phyloP scores from a whole-genome alignment of 2,329 filamentous ascomycete genomes.

The Cryphonectria parasitica region DNA sequence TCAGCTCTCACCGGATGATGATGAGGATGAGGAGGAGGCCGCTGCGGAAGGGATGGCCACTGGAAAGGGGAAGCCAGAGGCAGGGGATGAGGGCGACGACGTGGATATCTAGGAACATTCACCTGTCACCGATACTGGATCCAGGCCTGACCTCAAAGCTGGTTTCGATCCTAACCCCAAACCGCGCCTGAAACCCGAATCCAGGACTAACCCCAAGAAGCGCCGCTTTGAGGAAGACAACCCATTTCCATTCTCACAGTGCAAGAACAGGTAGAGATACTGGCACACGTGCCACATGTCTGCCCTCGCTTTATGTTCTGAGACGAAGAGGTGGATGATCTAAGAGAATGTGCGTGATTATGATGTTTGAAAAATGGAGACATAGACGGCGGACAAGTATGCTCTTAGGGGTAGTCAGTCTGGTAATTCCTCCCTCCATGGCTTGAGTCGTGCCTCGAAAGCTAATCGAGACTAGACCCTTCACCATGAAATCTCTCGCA shows the following conservation, averaged over 20 bases:
- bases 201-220: not conserved
- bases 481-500: not conserved
- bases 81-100: slow-evolving; percentile 14
- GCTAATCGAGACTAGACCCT: not conserved
- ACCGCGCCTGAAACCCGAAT: not conserved
- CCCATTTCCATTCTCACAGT: not conserved
- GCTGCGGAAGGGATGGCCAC: not conserved
- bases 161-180: not conserved
- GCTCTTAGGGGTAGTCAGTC: not conserved
- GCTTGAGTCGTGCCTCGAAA: not conserved
- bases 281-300: not conserved
- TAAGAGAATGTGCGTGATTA: not conserved
- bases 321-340: not conserved
- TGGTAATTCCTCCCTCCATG: not conserved
- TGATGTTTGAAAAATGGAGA: not conserved
- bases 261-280: not conserved
- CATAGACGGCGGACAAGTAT: not conserved
- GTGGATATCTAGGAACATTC: slow-evolving; percentile 17
- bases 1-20: slow-evolving; percentile 31
- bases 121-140: not conserved
- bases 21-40: slow-evolving; percentile 20
- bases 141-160: not conserved
- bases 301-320: too few relatives aligned
- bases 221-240: slow-evolving; percentile 4
- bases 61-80: slow-evolving; percentile 20